Base-by-base conservation (phyloP, 257 asterid species). In the Oldenlandia corymbosa region DNA sequence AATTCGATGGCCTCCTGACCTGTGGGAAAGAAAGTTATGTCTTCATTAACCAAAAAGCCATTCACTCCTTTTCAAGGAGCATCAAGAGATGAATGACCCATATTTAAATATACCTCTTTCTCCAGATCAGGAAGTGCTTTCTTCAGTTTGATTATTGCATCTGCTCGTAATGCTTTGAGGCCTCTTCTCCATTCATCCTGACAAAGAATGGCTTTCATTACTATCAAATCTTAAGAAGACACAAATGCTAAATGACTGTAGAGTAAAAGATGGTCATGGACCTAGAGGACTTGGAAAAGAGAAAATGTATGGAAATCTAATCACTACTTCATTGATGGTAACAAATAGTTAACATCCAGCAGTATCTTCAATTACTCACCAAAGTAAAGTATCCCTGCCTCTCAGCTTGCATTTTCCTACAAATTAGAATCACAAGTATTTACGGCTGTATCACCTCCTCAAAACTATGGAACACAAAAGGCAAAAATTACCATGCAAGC, bases 131-230 rank as follows among this genome's bases (percentile, higher is more conserved):
- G 94, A 52, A 91, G 83, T 69, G 89, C 71, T 73, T 88, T 91
- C 87, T 83, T 85, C 71, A 91, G 79, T 79, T 91, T 91, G 59
- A 26, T 57, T 8, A 86, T 58, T 27, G 93, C 78, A 69, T 88
- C 95, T 34, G 81, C 91, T 71, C 77, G 64, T 70, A 91, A 78
- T 65, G 88, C 80, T 84, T 82, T 88, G 75, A 88, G 83, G 62
- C 96, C 98, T 71, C 72, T 83, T 70, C 87, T 85, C 95, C 96
- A 91, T 76, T 88, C 96, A 61, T 85, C 96, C 96, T 88, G 75
- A 24, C 3, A 64, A 53, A 64, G 55, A 32, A 21, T 28, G 20
- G 45, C 10, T 34, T 31, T 24, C 12, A 20, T 18, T 46, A 62
- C 46, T 17, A 30, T 9, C 5, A 60, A n/a, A 23, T 41, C 52